Evolutionary conservation across 768 basidiomycete species (phyloP).

Genomic region (Naematelia aurantialba): DNA sequence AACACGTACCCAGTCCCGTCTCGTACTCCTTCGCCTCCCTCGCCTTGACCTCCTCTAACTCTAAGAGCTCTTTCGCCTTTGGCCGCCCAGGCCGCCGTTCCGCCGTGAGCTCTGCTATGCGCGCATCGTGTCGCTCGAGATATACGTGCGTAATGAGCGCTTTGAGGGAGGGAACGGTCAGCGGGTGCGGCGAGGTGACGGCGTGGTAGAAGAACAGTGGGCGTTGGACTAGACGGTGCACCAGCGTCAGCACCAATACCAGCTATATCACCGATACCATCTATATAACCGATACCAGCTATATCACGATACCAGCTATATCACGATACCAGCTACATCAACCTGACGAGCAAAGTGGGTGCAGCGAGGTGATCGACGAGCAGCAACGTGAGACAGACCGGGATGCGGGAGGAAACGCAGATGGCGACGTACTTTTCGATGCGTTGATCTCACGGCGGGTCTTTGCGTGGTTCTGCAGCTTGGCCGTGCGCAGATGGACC

Average conservation of each 20-base stretch:
- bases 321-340: neutral
- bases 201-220: slow-evolving; percentile 49
- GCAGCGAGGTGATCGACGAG: too few relatives aligned
- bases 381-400: too few relatives aligned
- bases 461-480: slow-evolving; percentile 40
- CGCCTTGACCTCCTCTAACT: slow-evolving; percentile 42
- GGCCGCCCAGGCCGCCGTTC: slow-evolving; percentile 47
- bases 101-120: slow-evolving; percentile 35
- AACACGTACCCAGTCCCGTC: slow-evolving; percentile 45
- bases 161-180: slow-evolving; percentile 38
- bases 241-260: neutral
- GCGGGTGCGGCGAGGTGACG: slow-evolving; percentile 38
- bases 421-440: slow-evolving; percentile 25
- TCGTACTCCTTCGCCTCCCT: slow-evolving; percentile 44
- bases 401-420: neutral
- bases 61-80: slow-evolving; percentile 44
- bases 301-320: neutral
- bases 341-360: too few relatives aligned
- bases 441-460: slow-evolving; percentile 22
- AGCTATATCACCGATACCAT: neutral
- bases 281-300: neutral
- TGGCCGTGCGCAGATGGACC: slow-evolving; percentile 45
- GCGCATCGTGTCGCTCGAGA: slow-evolving; percentile 41
- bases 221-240: slow-evolving; percentile 36
- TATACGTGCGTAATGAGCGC: slow-evolving; percentile 44